These are phyloP conservation scores for Rhodosporidiobolus sp. DNA, from an alignment of 768 basidiomycete genomes.

Conservation along the genomic window DNA sequence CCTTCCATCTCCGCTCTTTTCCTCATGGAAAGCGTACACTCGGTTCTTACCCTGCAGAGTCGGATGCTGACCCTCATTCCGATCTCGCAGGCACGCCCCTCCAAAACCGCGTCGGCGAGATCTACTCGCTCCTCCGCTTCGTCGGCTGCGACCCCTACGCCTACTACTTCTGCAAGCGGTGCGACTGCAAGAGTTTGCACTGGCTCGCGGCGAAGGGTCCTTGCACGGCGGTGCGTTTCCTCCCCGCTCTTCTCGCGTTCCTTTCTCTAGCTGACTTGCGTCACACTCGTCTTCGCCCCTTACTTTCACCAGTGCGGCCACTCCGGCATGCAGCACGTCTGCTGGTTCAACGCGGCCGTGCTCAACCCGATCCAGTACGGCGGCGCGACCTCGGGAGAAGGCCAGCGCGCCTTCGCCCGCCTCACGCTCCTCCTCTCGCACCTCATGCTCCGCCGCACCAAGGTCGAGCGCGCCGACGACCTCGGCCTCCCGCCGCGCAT, in stretches of 20 bases:
- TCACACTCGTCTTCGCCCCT: neutral
- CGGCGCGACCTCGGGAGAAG: constrained; percentile 71
- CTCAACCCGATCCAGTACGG: constrained; percentile 84
- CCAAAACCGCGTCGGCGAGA: constrained; percentile 89
- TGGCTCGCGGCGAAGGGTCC: constrained; percentile 76
- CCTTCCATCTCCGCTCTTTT: no score
- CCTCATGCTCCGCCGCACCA: constrained; percentile 72
- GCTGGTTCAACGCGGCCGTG: constrained; percentile 97
- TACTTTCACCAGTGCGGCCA: constrained; percentile 46
- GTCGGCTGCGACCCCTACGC: constrained; percentile 86
- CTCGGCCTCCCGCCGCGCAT: constrained; percentile 90
- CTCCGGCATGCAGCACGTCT: constrained; percentile 59
- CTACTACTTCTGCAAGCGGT: constrained; percentile 88
- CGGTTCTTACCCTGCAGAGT: neutral
- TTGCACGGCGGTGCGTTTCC: constrained; percentile 60
- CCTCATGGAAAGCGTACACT: no score
- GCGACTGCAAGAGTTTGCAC: constrained; percentile 89
- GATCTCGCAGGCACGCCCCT: constrained; percentile 74
- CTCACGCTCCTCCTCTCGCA: constrained; percentile 80
- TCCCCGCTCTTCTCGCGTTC: neutral
- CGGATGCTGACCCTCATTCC: no score
- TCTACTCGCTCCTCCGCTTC: constrained; percentile 75
- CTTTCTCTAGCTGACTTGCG: no score
- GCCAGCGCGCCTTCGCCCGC: constrained; percentile 82
- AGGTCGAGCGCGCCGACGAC: constrained; percentile 94